phyloP scores from a whole-genome alignment of 1,284 basidiomycete genomes.

The Ceratobasidium sp. region DNA sequence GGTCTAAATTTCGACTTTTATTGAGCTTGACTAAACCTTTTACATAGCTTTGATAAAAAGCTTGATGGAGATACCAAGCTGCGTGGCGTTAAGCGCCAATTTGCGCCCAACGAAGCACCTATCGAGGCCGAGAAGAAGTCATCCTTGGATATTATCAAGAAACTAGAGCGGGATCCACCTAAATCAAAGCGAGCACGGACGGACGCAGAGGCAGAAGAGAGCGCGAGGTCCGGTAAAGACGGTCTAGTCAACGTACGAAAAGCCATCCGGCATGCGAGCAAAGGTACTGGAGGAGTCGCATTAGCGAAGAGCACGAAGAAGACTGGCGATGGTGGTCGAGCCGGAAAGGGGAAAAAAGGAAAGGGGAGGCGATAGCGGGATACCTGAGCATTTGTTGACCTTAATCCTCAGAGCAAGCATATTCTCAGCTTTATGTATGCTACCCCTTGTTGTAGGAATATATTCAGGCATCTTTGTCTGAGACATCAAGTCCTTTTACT shows the following conservation, averaged over 20 bases:
- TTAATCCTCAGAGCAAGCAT: background rate
- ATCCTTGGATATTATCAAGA: constrained; percentile 79
- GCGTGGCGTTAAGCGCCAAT: constrained; percentile 90
- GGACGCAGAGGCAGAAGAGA: constrained; percentile 59
- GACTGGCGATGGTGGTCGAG: background rate
- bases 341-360: constrained; percentile 10
- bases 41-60: constrained; percentile 78
- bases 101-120: constrained; percentile 80
- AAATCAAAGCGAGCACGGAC: constrained; percentile 62
- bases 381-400: background rate
- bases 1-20: constrained; percentile 14
- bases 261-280: constrained; percentile 81
- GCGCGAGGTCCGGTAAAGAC: constrained; percentile 57
- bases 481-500: constrained; percentile 14
- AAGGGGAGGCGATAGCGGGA: constrained; percentile 21
- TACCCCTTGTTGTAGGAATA: background rate
- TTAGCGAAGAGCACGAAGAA: constrained; percentile 43
- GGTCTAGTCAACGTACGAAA: constrained; percentile 82
- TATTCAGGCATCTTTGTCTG: background rate
- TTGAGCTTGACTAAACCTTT: background rate
- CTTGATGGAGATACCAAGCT: constrained; percentile 91
- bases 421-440: constrained; percentile 5
- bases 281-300: constrained; percentile 63
- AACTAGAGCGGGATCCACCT: constrained; percentile 73
- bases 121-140: constrained; percentile 73